Conservation (phyloP, 2,329 filamentous ascomycete species). For the Neurospora sp. region DNA sequence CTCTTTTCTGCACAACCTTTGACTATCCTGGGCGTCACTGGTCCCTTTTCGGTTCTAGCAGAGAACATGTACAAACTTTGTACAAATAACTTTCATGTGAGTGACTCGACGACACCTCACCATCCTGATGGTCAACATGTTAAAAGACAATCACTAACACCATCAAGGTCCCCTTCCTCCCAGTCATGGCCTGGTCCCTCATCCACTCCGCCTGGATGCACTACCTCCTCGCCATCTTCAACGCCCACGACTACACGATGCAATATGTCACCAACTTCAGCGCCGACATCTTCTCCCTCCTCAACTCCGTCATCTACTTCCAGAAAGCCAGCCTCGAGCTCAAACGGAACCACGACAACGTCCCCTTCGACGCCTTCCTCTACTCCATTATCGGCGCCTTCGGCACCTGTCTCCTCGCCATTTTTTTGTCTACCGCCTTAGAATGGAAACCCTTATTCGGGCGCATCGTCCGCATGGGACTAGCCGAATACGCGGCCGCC, state of each 20-base stretch:
- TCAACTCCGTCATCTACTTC: slow-evolving; percentile 61
- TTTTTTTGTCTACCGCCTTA: slow-evolving; percentile 51
- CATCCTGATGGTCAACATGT: not conserved
- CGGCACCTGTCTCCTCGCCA: slow-evolving; percentile 53
- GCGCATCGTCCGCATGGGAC: slow-evolving; percentile 48
- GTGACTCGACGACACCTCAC: slow-evolving; percentile 4
- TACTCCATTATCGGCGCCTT: slow-evolving; percentile 55
- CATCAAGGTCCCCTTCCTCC: slow-evolving; percentile 46
- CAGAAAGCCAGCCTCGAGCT: slow-evolving; percentile 58
- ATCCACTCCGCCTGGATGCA: slow-evolving; percentile 60
- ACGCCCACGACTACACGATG: slow-evolving; percentile 63
- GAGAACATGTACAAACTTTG: slow-evolving; percentile 56
- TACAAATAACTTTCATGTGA: slow-evolving; percentile 41
- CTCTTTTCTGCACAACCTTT: slow-evolving; percentile 52
- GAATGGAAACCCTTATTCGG: slow-evolving; percentile 54
- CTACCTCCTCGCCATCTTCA: slow-evolving; percentile 53
- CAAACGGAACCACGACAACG: slow-evolving; percentile 43
- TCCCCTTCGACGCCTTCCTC: slow-evolving; percentile 53
- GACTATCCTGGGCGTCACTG: slow-evolving; percentile 56
- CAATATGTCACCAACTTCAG: slow-evolving; percentile 58
- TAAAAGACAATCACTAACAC: not conserved
- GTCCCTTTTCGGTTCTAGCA: slow-evolving; percentile 56
- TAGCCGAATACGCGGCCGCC: slow-evolving; percentile 55
- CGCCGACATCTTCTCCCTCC: slow-evolving; percentile 55
- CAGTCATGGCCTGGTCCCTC: slow-evolving; percentile 58